These are phyloP conservation scores for Rhytidhysteron rufulum DNA, from an alignment of 2,329 filamentous ascomycete species.

Conservation along the genomic window DNA sequence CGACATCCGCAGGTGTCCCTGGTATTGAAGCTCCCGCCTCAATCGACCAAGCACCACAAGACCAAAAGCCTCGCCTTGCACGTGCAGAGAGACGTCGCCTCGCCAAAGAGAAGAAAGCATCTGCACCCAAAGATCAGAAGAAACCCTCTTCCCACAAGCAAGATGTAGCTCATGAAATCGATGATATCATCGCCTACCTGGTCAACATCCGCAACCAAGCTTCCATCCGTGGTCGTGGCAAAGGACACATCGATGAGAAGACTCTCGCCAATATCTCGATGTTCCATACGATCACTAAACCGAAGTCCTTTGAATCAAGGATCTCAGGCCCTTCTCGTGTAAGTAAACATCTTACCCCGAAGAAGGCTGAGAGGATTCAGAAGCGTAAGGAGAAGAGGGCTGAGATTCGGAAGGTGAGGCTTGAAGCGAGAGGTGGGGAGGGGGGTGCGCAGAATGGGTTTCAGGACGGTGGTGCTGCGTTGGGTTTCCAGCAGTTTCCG, in stretches of 20 bases:
- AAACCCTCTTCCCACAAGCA: background rate
- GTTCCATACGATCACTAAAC: background rate
- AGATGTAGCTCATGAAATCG: background rate
- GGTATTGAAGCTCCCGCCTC: background rate
- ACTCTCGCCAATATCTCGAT: background rate
- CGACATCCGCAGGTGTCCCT: no score
- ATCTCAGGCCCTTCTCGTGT: background rate
- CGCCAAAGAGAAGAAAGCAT: slow-evolving; percentile 5
- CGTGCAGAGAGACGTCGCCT: slow-evolving; percentile 9
- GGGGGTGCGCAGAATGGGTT: no score
- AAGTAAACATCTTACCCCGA: background rate
- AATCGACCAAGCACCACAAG: background rate
- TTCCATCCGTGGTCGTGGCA: background rate
- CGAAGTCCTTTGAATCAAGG: background rate
- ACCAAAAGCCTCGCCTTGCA: slow-evolving; percentile 6
- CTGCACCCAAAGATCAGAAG: background rate
- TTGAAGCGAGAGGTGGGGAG: no score
- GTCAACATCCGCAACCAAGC: background rate
- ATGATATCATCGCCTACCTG: background rate
- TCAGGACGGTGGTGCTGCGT: no score
- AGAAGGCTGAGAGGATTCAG: background rate
- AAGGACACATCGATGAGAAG: background rate
- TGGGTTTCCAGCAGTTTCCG: no score
- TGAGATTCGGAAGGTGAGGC: no score
- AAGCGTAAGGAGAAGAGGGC: background rate